Evolutionary conservation across 1,139 yeast genomes (phyloP).

Genomic region (Suhomyces bolitotheri): DNA sequence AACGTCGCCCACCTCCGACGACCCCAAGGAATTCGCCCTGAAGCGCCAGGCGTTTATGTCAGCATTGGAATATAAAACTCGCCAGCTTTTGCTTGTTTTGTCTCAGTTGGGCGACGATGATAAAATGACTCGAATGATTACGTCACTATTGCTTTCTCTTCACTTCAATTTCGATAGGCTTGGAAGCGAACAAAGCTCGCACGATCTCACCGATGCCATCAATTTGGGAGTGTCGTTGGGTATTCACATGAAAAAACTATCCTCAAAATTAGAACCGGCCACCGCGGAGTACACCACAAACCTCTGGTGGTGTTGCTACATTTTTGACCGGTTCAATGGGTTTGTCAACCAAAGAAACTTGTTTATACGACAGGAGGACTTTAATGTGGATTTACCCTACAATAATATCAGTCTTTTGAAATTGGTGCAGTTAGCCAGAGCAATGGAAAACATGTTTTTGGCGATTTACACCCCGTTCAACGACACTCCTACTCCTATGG

Average conservation of each 20-base stretch:
- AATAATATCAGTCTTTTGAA: constrained; percentile 25
- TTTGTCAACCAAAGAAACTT: constrained; percentile 39
- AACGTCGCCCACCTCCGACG: constrained; percentile 2
- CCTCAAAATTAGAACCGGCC: constrained; percentile 16
- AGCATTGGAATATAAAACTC: constrained; percentile 37
- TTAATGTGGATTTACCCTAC: constrained; percentile 31
- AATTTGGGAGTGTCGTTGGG: constrained; percentile 33
- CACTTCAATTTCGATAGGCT: constrained; percentile 32
- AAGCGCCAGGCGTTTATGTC: constrained; percentile 23
- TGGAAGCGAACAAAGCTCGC: constrained; percentile 40
- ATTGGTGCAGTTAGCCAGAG: constrained; percentile 29
- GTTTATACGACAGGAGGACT: constrained; percentile 36
- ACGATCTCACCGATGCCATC: constrained; percentile 35
- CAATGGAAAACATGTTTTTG: constrained; percentile 32
- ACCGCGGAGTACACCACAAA: constrained; percentile 26
- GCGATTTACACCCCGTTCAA: constrained; percentile 34
- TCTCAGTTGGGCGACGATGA: constrained; percentile 43
- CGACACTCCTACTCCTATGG: constrained; percentile 11
- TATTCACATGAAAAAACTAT: constrained; percentile 34
- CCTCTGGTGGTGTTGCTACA: constrained; percentile 40
- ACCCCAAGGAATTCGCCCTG: constrained; percentile 13
- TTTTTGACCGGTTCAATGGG: constrained; percentile 39
- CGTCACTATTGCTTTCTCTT: constrained; percentile 31
- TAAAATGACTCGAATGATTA: constrained; percentile 30
- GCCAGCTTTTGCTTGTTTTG: constrained; percentile 35